These are phyloP conservation scores for Pseudocercospora pini-densiflorae DNA, from an alignment of 2,329 filamentous ascomycete species.

Conservation along the genomic window DNA sequence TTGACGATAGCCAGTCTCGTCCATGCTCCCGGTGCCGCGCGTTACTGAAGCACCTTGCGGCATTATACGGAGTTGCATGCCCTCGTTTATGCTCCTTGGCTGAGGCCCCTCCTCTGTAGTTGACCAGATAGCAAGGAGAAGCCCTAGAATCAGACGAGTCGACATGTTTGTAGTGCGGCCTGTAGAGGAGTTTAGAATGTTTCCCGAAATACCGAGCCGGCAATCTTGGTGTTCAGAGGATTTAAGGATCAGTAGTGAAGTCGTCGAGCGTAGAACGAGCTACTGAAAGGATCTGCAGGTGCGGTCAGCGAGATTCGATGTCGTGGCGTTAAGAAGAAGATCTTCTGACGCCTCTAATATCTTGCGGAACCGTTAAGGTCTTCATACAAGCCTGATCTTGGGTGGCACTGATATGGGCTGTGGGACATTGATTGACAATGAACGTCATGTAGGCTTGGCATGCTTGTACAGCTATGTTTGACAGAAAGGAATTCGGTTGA, in stretches of 20 bases:
- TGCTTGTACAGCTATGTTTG: not conserved
- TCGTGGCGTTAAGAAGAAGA: too few relatives aligned
- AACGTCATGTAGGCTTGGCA: not conserved
- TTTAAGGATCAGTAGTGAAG: too few relatives aligned
- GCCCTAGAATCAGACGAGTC: not conserved
- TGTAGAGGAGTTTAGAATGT: too few relatives aligned
- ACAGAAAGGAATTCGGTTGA: too few relatives aligned
- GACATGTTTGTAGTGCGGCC: not conserved
- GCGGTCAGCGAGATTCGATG: too few relatives aligned
- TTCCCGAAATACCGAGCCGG: too few relatives aligned
- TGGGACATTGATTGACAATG: not conserved
- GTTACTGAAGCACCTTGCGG: conserved; percentile 48
- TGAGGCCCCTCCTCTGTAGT: not conserved
- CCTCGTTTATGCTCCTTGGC: not conserved
- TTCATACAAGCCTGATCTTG: not conserved
- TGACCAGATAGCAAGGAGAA: not conserved
- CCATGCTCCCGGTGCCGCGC: conserved; percentile 36
- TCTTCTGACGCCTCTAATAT: too few relatives aligned
- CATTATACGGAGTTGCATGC: conserved; percentile 35
- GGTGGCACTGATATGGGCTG: not conserved
- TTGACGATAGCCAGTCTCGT: conserved; percentile 22
- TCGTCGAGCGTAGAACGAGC: too few relatives aligned
- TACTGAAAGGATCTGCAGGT: too few relatives aligned
- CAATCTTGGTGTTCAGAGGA: too few relatives aligned
- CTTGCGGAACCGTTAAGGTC: not conserved